Conservation (phyloP, 306 rosid genomes). For the Castanopsis chinensis region DNA sequence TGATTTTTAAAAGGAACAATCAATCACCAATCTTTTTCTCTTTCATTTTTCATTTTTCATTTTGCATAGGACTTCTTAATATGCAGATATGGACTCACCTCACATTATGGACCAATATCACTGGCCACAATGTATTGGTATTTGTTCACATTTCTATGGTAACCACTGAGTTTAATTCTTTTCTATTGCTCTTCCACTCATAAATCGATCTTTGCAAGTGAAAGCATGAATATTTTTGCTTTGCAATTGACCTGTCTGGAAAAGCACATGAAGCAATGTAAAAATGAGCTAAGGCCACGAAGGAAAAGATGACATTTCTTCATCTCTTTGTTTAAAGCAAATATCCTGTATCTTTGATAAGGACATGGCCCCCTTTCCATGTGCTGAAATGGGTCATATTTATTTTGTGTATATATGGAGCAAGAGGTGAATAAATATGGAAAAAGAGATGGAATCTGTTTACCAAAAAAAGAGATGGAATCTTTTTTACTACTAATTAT, state of each 20-base stretch:
- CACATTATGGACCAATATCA: neutral
- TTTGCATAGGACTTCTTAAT: neutral
- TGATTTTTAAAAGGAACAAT: too few species aligned
- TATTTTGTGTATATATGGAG: neutral
- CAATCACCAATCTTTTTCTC: too few species aligned
- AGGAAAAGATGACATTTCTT: neutral
- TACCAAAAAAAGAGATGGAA: too few species aligned
- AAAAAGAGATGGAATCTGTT: too few species aligned
- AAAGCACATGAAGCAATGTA: neutral
- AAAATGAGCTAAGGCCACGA: neutral
- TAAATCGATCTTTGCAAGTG: neutral
- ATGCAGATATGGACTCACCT: neutral
- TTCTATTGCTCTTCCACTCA: too few species aligned
- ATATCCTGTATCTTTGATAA: neutral
- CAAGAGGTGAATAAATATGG: too few species aligned
- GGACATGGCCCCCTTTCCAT: neutral
- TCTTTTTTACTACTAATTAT: too few species aligned
- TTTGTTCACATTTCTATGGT: too few species aligned
- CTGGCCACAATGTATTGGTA: too few species aligned
- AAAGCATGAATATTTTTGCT: neutral
- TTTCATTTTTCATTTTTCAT: too few species aligned
- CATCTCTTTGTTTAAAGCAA: neutral
- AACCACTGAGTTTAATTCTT: too few species aligned
- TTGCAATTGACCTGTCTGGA: neutral
- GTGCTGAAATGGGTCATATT: neutral